A percentile compares a stretch with the other conserved stretches of the same genome.
phyloP scores from a whole-genome alignment of 2,329 filamentous ascomycete genomes.

The Herpotrichia juniperi region DNA sequence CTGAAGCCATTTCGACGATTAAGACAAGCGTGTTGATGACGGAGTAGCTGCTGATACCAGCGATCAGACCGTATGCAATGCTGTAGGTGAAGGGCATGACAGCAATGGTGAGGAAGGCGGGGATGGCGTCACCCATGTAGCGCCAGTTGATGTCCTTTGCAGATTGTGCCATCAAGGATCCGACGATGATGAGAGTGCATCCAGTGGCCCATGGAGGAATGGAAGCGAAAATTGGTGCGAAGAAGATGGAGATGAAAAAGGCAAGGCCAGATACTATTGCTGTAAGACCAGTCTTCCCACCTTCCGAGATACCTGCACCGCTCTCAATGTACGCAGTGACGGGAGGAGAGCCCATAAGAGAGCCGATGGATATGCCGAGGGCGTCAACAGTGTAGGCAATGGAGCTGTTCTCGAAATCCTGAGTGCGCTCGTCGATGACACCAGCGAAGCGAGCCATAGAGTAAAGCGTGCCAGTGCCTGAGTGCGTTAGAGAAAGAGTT shows the following conservation, averaged over 20 bases:
- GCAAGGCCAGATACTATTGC: constrained; percentile 78
- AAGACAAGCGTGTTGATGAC: constrained; percentile 75
- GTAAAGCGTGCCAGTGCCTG: constrained; percentile 78
- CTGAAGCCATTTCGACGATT: constrained; percentile 68
- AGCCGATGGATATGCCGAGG: constrained; percentile 78
- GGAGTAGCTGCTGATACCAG: constrained; percentile 77
- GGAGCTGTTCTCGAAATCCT: constrained; percentile 86
- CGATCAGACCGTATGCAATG: constrained; percentile 86
- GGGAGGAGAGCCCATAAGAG: constrained; percentile 77
- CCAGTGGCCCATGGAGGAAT: constrained; percentile 91
- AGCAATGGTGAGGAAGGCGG: constrained; percentile 82
- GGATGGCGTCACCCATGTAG: constrained; percentile 79
- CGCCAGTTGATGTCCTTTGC: constrained; percentile 87
- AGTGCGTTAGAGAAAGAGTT: constrained; percentile 3
- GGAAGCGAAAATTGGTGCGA: constrained; percentile 87
- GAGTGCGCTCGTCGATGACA: constrained; percentile 78
- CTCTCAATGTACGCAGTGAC: constrained; percentile 89
- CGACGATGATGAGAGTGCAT: constrained; percentile 86
- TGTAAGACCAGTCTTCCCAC: constrained; percentile 83
- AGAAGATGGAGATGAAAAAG: constrained; percentile 82
- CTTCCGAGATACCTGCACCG: constrained; percentile 88
- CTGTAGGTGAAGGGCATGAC: constrained; percentile 92
- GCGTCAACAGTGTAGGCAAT: constrained; percentile 86
- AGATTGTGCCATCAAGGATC: constrained; percentile 82
- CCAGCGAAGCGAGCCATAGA: constrained; percentile 87